Percentiles rank a stretch among this genome's conserved stretches.
These are phyloP conservation scores for Zygosaccharomyces sapae DNA, from an alignment of 1,139 yeast genomes.

Conservation along the genomic window DNA sequence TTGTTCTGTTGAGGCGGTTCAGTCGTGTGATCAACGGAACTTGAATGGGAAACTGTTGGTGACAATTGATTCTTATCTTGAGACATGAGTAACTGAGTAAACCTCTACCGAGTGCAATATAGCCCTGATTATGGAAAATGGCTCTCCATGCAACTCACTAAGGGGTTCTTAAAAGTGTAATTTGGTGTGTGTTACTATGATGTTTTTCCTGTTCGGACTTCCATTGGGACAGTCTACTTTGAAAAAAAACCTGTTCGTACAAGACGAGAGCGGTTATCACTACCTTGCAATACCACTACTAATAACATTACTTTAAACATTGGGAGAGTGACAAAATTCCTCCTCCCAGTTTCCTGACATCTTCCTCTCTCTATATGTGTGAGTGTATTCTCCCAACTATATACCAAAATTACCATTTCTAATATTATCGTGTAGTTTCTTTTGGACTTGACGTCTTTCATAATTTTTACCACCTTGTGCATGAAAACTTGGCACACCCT, in stretches of 20 bases:
- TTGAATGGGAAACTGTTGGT: constrained; percentile 5
- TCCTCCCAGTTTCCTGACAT: neutral
- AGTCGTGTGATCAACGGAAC: constrained; percentile 9
- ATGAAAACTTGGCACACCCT: constrained; percentile 5
- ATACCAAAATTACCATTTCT: constrained; percentile 36
- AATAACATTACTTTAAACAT: too few species aligned
- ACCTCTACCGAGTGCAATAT: too few species aligned
- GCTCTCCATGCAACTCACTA: too few species aligned
- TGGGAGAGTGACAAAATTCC: too few species aligned
- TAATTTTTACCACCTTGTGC: constrained; percentile 1
- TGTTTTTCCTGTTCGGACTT: too few species aligned
- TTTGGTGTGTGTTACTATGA: too few species aligned
- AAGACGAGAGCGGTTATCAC: neutral
- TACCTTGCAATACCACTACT: too few species aligned
- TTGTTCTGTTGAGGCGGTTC: constrained; percentile 8
- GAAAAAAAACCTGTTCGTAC: neutral
- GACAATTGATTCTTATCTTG: constrained; percentile 3
- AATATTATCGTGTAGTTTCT: constrained; percentile 31
- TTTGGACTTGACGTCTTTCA: constrained; percentile 30
- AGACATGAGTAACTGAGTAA: neutral
- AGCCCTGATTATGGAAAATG: too few species aligned
- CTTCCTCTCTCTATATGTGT: neutral
- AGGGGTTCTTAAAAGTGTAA: too few species aligned
- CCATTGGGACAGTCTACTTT: neutral
- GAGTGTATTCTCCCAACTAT: constrained; percentile 9